These are phyloP conservation scores for Chalciporus pseudorubinellus DNA, from an alignment of 768 basidiomycete genomes.

Conservation along the genomic window DNA sequence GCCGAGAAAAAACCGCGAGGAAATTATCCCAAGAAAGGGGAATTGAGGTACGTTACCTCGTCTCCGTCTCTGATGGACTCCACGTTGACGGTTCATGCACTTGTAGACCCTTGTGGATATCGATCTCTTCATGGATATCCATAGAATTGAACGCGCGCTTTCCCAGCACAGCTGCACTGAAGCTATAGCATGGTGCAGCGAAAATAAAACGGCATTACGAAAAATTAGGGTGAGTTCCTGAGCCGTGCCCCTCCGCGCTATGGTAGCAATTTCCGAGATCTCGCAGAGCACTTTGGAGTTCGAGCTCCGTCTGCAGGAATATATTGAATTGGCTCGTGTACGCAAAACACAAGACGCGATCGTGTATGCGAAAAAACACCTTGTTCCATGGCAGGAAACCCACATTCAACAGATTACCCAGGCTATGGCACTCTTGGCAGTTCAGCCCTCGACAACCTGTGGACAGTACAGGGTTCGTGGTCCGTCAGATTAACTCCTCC, in stretches of 20 bases:
- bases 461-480: slow-evolving; percentile 74
- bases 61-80: slow-evolving; percentile 10
- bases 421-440: slow-evolving; percentile 75
- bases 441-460: slow-evolving; percentile 65
- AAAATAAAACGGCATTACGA: slow-evolving; percentile 89
- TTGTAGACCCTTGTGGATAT: slow-evolving; percentile 82
- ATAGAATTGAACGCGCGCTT: slow-evolving; percentile 81
- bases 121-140: slow-evolving; percentile 87
- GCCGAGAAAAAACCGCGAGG: slow-evolving; percentile 73
- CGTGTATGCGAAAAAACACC: slow-evolving; percentile 76
- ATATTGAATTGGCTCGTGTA: slow-evolving; percentile 82
- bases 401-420: slow-evolving; percentile 76
- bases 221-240: slow-evolving; percentile 72
- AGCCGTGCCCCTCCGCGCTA: slow-evolving; percentile 7
- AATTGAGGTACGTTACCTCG: slow-evolving; percentile 63
- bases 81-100: slow-evolving; percentile 18
- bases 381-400: slow-evolving; percentile 78
- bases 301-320: slow-evolving; percentile 92
- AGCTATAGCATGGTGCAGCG: slow-evolving; percentile 93
- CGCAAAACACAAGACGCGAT: slow-evolving; percentile 74
- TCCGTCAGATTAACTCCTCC: slow-evolving; percentile 1
- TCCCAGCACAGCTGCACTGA: slow-evolving; percentile 75
- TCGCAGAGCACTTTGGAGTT: slow-evolving; percentile 91
- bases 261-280: slow-evolving; percentile 17
- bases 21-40: slow-evolving; percentile 71